Percentiles rank a stretch among this genome's conserved stretches.
Evolutionary conservation across 164 flowering plant species (phyloP).

Genomic region (Tinospora cordifolia): DNA sequence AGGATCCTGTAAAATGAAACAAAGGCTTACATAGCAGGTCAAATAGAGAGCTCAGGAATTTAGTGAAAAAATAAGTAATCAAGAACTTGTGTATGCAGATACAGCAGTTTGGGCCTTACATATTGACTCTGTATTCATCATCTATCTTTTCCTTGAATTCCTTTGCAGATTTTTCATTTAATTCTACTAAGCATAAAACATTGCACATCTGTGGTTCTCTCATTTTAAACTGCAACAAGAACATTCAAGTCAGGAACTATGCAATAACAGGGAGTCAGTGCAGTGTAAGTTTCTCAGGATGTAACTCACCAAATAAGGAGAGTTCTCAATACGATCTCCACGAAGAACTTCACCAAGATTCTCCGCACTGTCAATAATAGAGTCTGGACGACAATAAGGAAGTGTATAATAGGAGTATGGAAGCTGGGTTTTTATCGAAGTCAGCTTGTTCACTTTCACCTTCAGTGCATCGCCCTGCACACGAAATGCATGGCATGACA

Average conservation of each 20-base stretch:
- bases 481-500: no score
- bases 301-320: constrained; percentile 55
- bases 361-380: constrained; percentile 71
- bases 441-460: constrained; percentile 80
- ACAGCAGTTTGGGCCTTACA: constrained; percentile 34
- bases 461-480: constrained; percentile 60
- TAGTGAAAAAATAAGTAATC: not conserved
- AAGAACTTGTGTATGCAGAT: not conserved
- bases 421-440: constrained; percentile 79
- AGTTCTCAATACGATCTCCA: constrained; percentile 91
- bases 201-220: constrained; percentile 79
- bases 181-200: constrained; percentile 41
- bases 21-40: constrained; percentile 3
- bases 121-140: constrained; percentile 85
- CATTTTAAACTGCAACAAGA: constrained; percentile 72
- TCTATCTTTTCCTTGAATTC: constrained; percentile 83
- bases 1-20: constrained; percentile 51
- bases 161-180: constrained; percentile 63
- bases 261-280: not conserved
- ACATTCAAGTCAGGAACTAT: constrained; percentile 14
- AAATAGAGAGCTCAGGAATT: not conserved
- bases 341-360: constrained; percentile 98
- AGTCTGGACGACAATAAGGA: constrained; percentile 54
- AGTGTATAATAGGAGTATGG: constrained; percentile 84
- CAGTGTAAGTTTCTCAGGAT: not conserved